Evolutionary conservation across 176 grass and related monocot genomes (phyloP), one percentile per base, ranked within the genome.

Genomic region (Chrysopogon serrulatus): DNA sequence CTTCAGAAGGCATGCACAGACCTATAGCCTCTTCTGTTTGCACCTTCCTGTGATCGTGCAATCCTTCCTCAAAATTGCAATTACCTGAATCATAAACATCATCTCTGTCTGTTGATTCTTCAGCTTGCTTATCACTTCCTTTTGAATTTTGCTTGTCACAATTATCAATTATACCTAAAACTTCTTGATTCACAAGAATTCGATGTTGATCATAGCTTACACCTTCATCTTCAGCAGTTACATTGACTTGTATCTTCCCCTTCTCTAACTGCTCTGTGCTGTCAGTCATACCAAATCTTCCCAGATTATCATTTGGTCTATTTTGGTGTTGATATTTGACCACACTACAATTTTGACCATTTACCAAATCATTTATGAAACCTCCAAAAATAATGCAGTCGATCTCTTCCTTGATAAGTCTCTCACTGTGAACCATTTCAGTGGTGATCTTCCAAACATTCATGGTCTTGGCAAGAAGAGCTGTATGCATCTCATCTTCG

Each of bases 401-500:
- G 13, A 73, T 86, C 12, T 84, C 74, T 74, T 94, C 82, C 16
- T 62, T 79, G 59, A 83, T 34, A 56, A 42, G 51, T 26, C 45
- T 68, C n/a, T 88, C 74, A n/a, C 24, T 83, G 9, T 39, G 47
- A 79, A 53, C n/a, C 57, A 53, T 57, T 81, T 91, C 73, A 54
- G 16, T 73, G 12, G 18, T 23, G 28, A 44, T 39, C 30, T 43
- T 75, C 41, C 51, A 77, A 48, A 40, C 63, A 76, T 77, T 88
- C 17, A 80, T 27, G 47, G 54, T 82, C 21, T 47, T 34, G 42
- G 36, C 24, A 27, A 87, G 23, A 33, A 81, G 8, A 56, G 77
- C 4, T 24, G 26, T 70, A 24, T 12, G 59, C 19, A 66, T 68
- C 36, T 87, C 81, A 72, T 77, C 85, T 65, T 30, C 35, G 17